phyloP scores from a whole-genome alignment of 2,329 filamentous ascomycete genomes.

The Volutella citrinella region DNA sequence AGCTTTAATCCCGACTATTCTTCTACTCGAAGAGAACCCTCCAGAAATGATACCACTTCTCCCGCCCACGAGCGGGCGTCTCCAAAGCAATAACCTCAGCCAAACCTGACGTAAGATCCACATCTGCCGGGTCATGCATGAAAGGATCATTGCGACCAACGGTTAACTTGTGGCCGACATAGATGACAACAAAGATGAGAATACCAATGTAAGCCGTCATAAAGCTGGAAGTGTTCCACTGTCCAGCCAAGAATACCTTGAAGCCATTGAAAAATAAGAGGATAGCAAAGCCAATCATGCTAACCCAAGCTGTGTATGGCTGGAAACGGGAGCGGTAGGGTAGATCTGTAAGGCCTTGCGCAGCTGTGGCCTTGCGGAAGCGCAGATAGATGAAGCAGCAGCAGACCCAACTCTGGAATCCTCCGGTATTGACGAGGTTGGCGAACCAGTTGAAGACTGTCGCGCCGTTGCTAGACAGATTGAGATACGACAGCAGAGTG shows the following conservation, averaged over 20 bases:
- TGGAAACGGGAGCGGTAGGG: no score
- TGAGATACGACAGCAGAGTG: constrained; percentile 11
- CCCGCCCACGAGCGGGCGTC: constrained; percentile 1
- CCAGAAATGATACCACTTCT: constrained; percentile 10
- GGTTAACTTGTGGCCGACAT: constrained; percentile 7
- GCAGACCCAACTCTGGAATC: no score
- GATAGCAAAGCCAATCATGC: no score
- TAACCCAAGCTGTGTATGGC: no score
- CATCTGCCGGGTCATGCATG: constrained; percentile 3
- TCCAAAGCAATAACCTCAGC: constrained; percentile 6
- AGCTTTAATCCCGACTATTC: no score
- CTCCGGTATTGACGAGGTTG: constrained; percentile 11
- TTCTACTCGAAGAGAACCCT: constrained; percentile 9
- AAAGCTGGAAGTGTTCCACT: no score
- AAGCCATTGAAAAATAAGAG: no score
- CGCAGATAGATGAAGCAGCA: no score
- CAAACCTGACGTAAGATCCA: constrained; percentile 7
- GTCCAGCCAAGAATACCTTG: no score
- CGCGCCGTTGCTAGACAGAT: constrained; percentile 4
- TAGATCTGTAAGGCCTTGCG: no score
- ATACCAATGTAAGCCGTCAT: constrained; percentile 13
- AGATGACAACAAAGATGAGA: constrained; percentile 6
- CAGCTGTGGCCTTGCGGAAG: no score
- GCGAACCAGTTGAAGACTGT: constrained; percentile 16
- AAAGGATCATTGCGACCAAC: constrained; percentile 4